phyloP scores from a whole-genome alignment of 2,329 filamentous ascomycete species.

The Neospermospora avenae region DNA sequence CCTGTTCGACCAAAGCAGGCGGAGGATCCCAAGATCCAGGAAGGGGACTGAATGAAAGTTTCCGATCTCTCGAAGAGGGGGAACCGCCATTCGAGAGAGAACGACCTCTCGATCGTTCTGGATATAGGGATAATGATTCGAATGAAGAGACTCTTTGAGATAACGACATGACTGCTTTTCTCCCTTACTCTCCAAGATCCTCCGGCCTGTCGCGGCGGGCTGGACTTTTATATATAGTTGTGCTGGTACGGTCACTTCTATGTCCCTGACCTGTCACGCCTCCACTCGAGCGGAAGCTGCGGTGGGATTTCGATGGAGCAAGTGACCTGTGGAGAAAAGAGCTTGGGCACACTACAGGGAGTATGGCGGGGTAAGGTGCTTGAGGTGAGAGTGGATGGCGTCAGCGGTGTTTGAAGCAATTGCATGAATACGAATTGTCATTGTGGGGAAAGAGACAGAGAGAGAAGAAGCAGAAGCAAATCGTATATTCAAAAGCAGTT shows the following conservation, averaged over 20 bases:
- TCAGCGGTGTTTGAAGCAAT: neutral
- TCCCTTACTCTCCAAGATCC: neutral
- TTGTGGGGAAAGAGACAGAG: neutral
- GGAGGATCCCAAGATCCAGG: slow-evolving; percentile 25
- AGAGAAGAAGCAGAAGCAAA: neutral
- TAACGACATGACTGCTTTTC: slow-evolving; percentile 22
- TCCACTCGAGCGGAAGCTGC: neutral
- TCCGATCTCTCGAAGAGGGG: slow-evolving; percentile 19
- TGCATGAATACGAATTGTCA: neutral
- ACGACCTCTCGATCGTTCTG: slow-evolving; percentile 23
- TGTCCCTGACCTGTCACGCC: neutral
- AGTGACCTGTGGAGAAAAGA: slow-evolving; percentile 5
- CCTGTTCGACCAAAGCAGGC: slow-evolving; percentile 10
- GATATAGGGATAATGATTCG: slow-evolving; percentile 23
- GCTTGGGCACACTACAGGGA: neutral
- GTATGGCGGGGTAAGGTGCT: neutral
- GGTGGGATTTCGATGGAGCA: neutral
- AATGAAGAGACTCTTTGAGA: slow-evolving; percentile 29
- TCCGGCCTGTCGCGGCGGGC: neutral
- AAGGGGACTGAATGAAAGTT: slow-evolving; percentile 29
- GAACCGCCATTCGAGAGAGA: slow-evolving; percentile 19
- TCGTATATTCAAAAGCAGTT: neutral
- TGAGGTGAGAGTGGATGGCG: neutral
- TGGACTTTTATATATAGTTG: slow-evolving; percentile 2
- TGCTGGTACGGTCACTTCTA: too few relatives aligned